Evolutionary conservation across 108 stramenopile genomes (phyloP), one percentile per base, ranked within the genome.

Genomic region (Nannochloropsis salina): DNA sequence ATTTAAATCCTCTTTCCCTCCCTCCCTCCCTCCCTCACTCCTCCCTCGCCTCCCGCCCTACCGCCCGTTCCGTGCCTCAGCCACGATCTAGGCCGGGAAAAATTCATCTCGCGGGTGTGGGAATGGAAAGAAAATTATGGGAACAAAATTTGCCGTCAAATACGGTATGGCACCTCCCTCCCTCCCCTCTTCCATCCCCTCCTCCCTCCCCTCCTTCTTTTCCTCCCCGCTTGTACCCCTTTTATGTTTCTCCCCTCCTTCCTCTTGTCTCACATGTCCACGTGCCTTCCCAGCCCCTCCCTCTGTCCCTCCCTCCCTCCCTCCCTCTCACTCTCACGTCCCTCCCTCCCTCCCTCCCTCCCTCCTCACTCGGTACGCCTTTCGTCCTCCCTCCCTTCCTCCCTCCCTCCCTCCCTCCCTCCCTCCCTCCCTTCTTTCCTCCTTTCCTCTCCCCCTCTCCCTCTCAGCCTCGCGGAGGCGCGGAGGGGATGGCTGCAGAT

Each of bases 401-500:
- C n/a, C n/a, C n/a, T n/a, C n/a, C n/a, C n/a, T n/a, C n/a, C n/a
- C n/a, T n/a, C n/a, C n/a, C n/a, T n/a, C n/a, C n/a, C n/a, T n/a
- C n/a, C n/a, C n/a, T n/a, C n/a, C n/a, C n/a, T n/a, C n/a, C n/a
- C n/a, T n/a, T n/a, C n/a, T n/a, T n/a, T n/a, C n/a, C n/a, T n/a
- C n/a, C n/a, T n/a, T n/a, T n/a, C n/a, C n/a, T n/a, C n/a, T n/a
- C n/a, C n/a, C n/a, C n/a, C n/a, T n/a, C n/a, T n/a, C n/a, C n/a
- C n/a, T n/a, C n/a, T 51, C 47, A 97, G 89, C 97, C 97, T 5
- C 88, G 89, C 44, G 97, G 97, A 1, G 97, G 97, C 3, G 96
- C 96, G 3, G 94, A 94, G 86, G 97, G 97, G 15, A 95, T 95
- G 96, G 97, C 97, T 3, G 84, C 90, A n/a, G 97, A 97, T 85